Base-by-base conservation (phyloP, 306 rosid genomes). In the Ziziphus jujuba region DNA sequence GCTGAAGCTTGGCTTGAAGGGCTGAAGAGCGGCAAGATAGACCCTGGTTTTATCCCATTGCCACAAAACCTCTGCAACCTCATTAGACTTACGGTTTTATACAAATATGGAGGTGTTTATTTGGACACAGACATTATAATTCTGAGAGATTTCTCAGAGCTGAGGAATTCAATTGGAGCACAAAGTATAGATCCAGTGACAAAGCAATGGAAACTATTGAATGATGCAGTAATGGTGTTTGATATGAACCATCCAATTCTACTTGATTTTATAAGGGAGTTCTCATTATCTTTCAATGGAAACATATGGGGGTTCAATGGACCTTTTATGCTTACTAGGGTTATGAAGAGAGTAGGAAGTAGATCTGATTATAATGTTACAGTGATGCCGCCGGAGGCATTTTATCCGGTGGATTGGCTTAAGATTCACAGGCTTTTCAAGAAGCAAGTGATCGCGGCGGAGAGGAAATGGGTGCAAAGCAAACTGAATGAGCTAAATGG, bases 1-100 rank as follows among this genome's bases (percentile, higher is more conserved):
- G 71, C 51, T 2, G 61, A 66, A 12, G 9, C 50, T 17, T 66
- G 71, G 71, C 51, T 66, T 7, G 35, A 53, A 14, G 59, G 4
- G 34, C 9, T 66, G 60, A 52, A 38, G 8, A 31, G 16, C 5
- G 61, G 71, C 3, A 16, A 19, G 4, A 35, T 21, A 11, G 71
- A 66, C 40, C 58, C 45, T 12, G 65, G 65, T 19, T n/a, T 17
- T n/a, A 10, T 50, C 9, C 55, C 55, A 17, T 50, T 50, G 9
- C 9, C 55, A 2, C 55, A 50, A 7, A 50, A 50, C 22, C 55
- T 50, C 7, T 50, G 22, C 22, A 50, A 50, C 22, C 55, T 50
- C 2, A 50, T 50, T 9, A 50, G 55, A 17, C 55, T 50, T 2
- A 6, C 54, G 16, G 54, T 49, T 49, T 15, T 49, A 15, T n/a